Evolutionary conservation across 805 yeast species (phyloP).

Genomic region (Kuraishia cidri): DNA sequence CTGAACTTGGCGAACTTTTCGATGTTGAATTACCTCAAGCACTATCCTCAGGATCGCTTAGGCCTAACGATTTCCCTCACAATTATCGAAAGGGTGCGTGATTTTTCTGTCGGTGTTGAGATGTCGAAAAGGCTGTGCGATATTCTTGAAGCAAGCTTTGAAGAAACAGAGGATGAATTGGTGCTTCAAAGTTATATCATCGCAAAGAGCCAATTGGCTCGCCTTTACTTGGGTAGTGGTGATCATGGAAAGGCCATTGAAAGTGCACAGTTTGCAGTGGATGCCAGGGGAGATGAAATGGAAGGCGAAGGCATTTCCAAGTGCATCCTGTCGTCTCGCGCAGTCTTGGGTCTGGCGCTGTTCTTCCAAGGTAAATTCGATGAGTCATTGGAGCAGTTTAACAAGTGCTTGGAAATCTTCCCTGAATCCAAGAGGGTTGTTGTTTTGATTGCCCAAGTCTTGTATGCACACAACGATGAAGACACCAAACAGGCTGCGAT

Average conservation of each 20-base stretch:
- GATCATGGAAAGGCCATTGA: constrained; percentile 53
- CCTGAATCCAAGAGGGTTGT: constrained; percentile 60
- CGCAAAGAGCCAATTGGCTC: constrained; percentile 62
- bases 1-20: constrained; percentile 59
- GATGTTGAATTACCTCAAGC: constrained; percentile 55
- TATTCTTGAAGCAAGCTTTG: constrained; percentile 43
- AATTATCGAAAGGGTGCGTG: constrained; percentile 62
- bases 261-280: constrained; percentile 45
- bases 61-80: constrained; percentile 50
- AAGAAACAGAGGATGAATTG: constrained; percentile 37
- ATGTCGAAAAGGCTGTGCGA: constrained; percentile 36
- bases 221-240: constrained; percentile 56
- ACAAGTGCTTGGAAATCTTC: constrained; percentile 45
- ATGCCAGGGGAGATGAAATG: constrained; percentile 30
- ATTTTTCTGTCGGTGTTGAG: constrained; percentile 43
- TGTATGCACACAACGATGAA: constrained; percentile 67
- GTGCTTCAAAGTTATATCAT: constrained; percentile 42
- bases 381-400: constrained; percentile 59
- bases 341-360: constrained; percentile 63
- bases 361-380: constrained; percentile 60
- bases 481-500: constrained; percentile 77
- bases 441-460: constrained; percentile 66
- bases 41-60: constrained; percentile 44
- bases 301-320: constrained; percentile 16
- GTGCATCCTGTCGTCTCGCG: constrained; percentile 44